Evolutionary conservation across 495 filamentous ascomycete genomes (phyloP), one percentile per base, ranked within the genome.

Genomic region (Hypoxylon intermedium): DNA sequence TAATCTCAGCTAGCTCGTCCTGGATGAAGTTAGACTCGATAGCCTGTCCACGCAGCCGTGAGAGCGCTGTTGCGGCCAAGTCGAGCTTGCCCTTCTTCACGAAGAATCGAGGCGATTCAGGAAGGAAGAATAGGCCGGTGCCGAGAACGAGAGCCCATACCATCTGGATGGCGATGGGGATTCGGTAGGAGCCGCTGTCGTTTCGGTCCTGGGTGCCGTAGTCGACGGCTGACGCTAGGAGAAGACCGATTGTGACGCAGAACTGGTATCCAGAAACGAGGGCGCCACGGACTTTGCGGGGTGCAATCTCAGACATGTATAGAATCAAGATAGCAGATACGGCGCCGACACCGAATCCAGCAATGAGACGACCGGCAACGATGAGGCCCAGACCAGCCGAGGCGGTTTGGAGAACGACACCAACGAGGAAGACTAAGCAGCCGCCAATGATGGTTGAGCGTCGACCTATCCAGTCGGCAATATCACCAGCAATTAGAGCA

Each of bases 61-160:
- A 73, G 21, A 94, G 85, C 0, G 86, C 70, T 47, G 78, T 77
- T 53, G 81, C 78, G 31, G 91, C 90, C 31, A 73, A 71, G 42
- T 85, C 81, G 55, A 88, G 76, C 59, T 84, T 79, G 60, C 85
- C 88, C 56, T 83, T 79, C 79, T 90, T 92, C 74, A 95, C 89
- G 58, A 87, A 83, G 81, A 83, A 95, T 36, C 91, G 87, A 12
- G 91, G 91, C 0, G 91, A 91, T 64, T 95, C 91, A 20, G 91
- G 86, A 0, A 89, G 83, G 55, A 83, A 67, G 55, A 85, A 54
- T 31, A 89, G 79, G 58, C 84, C 89, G 53, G 61, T 72, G 37
- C 69, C 85, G 28, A 90, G 81, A 60, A 90, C 83, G 16, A 88
- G 26, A 28, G 87, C 87, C 87, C 87, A 91, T 28, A 83, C 55